Evolutionary conservation across 2,329 filamentous ascomycete genomes (phyloP).

Genomic region (Colletotrichum liriopes): DNA sequence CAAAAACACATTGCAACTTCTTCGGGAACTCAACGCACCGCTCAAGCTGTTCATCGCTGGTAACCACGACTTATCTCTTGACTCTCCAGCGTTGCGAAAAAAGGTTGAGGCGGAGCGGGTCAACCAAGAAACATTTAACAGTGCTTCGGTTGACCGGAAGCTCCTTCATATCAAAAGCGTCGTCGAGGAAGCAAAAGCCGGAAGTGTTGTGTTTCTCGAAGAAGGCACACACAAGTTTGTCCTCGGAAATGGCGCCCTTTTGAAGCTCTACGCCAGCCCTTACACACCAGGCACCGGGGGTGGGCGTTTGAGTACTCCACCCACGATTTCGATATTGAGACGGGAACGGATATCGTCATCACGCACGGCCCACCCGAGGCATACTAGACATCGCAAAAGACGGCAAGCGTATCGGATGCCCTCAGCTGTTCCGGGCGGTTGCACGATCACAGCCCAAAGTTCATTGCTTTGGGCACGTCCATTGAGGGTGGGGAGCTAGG

Average conservation of each 20-base stretch:
- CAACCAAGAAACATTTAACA: background rate
- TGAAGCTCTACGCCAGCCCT: constrained; percentile 69
- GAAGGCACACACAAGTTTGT: constrained; percentile 65
- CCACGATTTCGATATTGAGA: constrained; percentile 57
- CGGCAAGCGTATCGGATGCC: constrained; percentile 58
- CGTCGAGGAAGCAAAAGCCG: constrained; percentile 53
- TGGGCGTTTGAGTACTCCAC: constrained; percentile 64
- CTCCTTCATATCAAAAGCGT: constrained; percentile 58
- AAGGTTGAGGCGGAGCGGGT: background rate
- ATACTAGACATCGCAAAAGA: constrained; percentile 62
- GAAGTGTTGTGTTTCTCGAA: constrained; percentile 64
- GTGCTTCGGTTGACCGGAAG: constrained; percentile 47
- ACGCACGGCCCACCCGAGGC: constrained; percentile 69
- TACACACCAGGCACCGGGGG: constrained; percentile 60
- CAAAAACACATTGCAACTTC: constrained; percentile 52
- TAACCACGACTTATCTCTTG: constrained; percentile 66
- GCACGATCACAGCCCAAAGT: constrained; percentile 60
- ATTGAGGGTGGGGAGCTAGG: constrained; percentile 72
- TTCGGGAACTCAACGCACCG: constrained; percentile 57
- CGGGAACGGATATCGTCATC: constrained; percentile 62
- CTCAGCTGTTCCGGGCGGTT: constrained; percentile 62
- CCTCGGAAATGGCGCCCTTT: constrained; percentile 63
- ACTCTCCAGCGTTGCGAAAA: constrained; percentile 42
- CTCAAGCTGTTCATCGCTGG: constrained; percentile 67
- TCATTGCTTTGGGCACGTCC: constrained; percentile 74